Conservation (phyloP, 2,329 filamentous ascomycete genomes). For the Pseudocercospora fijiensis region DNA sequence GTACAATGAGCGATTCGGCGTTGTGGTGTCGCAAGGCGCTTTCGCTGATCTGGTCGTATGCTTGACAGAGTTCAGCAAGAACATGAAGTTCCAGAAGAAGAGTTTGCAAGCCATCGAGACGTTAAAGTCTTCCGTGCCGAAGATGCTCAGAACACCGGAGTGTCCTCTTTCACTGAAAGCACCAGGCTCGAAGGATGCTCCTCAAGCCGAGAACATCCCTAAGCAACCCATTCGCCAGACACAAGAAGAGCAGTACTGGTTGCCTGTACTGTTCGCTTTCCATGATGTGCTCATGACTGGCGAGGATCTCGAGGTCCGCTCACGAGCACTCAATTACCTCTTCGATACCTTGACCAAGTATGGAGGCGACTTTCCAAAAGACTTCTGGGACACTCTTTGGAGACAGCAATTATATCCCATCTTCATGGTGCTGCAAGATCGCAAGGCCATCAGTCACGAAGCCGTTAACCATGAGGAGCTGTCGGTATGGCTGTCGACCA, state of each 20-base stretch:
- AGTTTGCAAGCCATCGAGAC: slow-evolving; percentile 93
- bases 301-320: slow-evolving; percentile 94
- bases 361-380: slow-evolving; percentile 83
- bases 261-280: slow-evolving; percentile 95
- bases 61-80: slow-evolving; percentile 97
- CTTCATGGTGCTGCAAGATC: slow-evolving; percentile 92
- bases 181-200: slow-evolving; percentile 46
- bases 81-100: slow-evolving; percentile 98
- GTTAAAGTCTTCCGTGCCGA: slow-evolving; percentile 86
- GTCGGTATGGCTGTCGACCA: slow-evolving; percentile 97
- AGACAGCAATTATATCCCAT: slow-evolving; percentile 95
- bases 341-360: slow-evolving; percentile 91
- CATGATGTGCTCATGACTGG: slow-evolving; percentile 99
- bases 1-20: slow-evolving; percentile 91
- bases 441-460: slow-evolving; percentile 90
- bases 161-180: slow-evolving; percentile 77
- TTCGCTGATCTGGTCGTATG: slow-evolving; percentile 97
- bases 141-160: slow-evolving; percentile 93
- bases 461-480: slow-evolving; percentile 94
- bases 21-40: slow-evolving; percentile 93
- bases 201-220: slow-evolving; percentile 52
- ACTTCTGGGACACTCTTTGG: slow-evolving; percentile 99
- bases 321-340: slow-evolving; percentile 84
- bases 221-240: slow-evolving; percentile 75
- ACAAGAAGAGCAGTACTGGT: slow-evolving; percentile 97